Base-by-base conservation (phyloP, 140 eudicot genomes). In the Erigeron philadelphicus region DNA sequence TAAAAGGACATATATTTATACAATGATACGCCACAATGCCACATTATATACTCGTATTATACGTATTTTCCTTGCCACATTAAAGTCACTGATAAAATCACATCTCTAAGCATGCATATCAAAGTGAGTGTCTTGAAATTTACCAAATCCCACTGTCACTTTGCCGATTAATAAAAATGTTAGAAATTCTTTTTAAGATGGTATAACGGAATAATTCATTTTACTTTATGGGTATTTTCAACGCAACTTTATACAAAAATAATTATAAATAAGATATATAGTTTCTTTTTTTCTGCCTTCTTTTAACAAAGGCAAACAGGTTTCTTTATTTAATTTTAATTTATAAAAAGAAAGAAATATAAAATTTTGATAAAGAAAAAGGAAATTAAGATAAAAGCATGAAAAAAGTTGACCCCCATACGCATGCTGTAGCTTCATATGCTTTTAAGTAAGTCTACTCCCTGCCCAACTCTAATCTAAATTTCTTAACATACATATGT, bases 201-300 rank as follows among this genome's bases (percentile, higher is more conserved):
- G 73, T 11, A 66, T 66, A 43, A 53, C 46, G 67, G 79, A 67
- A 74, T 66, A 74, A 23, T 6, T 55, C 46, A 55, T 44, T 41
- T 55, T 66, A 67, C 73, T 74, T 74, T 74, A 66, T 74, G 53
- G 78, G 79, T 74, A 74, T 55, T 74, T 73, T 66, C 73, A 74
- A 74, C 35, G 53, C 47, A 35, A 56, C 79, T 74, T 74, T 74
- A 66, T 66, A 56, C 52, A 56, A 66, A 44, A 31, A 43, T 48
- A 54, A 66, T 65, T 41, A 65, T 55, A 65, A 25, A 61, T 72
- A 56, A 54, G 52, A 73, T 9, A 74, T 42, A 15, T 7, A 35
- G 5, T 61, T 16, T 44, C 41, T 68, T 50, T 68, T 74, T 74
- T 74, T 66, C 67, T 74, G 44, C 61, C 61, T 58, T 74, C 79